Percentiles rank a stretch among this genome's conserved stretches.
phyloP scores from a whole-genome alignment of 2,329 filamentous ascomycete species.

The Scortechinia acanthostroma region DNA sequence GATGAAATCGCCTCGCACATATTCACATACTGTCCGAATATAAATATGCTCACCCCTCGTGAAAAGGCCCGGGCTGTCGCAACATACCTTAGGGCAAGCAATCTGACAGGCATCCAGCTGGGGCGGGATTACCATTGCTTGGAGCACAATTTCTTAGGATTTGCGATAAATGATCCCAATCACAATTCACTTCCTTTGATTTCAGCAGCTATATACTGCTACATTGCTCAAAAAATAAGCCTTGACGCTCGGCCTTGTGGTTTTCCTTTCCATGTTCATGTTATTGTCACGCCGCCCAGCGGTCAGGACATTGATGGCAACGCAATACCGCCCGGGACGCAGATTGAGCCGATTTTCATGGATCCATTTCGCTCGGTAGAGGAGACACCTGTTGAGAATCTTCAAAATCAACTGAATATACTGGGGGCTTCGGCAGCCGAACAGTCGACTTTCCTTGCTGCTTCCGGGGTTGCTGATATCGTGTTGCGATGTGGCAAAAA shows the following conservation, averaged over 20 bases:
- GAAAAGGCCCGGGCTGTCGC: not conserved
- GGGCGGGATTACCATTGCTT: conserved; percentile 1
- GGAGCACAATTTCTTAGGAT: conserved; percentile 3
- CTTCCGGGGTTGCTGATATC: not conserved
- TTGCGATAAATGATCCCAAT: not conserved
- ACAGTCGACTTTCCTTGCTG: not conserved
- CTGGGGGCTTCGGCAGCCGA: not conserved
- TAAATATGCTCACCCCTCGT: not conserved
- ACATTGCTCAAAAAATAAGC: conserved; percentile 1
- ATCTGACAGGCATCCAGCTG: not conserved
- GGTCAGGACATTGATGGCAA: conserved; percentile 3
- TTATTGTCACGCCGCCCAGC: conserved; percentile 1
- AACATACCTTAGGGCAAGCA: not conserved
- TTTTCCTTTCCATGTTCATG: conserved; percentile 3
- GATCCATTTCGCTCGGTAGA: conserved; percentile 2
- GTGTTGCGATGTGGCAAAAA: not conserved
- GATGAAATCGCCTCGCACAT: not conserved
- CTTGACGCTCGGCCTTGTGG: not conserved
- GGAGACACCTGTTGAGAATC: not conserved
- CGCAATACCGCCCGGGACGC: not conserved
- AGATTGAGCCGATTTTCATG: conserved; percentile 1
- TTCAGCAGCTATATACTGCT: conserved; percentile 3
- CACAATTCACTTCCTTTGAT: conserved; percentile 3
- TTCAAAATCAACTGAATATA: not conserved
- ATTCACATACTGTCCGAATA: not conserved